Conservation (phyloP, 805 yeast species). For the Maudiozyma turicensis region DNA sequence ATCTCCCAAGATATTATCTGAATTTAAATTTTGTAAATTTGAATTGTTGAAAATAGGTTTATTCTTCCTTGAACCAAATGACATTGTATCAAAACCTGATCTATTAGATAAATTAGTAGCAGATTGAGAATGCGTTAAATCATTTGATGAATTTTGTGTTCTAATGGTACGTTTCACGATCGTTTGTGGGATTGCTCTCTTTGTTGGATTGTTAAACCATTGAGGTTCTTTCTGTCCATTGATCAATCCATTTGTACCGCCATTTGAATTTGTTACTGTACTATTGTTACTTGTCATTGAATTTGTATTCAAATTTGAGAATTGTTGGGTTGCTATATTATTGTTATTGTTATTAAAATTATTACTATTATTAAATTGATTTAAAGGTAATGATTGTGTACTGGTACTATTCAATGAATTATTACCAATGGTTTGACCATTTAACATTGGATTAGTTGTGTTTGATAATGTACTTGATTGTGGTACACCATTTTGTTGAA, state of each 20-base stretch:
- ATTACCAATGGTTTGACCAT: no score
- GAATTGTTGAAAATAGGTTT: conserved; percentile 2
- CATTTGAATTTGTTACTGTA: not conserved
- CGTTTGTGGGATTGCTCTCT: conserved; percentile 39
- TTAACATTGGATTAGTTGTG: not conserved
- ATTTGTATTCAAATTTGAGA: not conserved
- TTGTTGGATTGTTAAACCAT: conserved; percentile 37
- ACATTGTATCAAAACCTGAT: conserved; percentile 30
- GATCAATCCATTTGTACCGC: no score
- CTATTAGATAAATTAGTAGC: conserved; percentile 2
- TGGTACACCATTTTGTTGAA: conserved; percentile 11
- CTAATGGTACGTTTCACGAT: conserved; percentile 34
- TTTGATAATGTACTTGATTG: conserved; percentile 7
- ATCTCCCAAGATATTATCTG: conserved; percentile 19
- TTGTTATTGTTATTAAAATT: not conserved
- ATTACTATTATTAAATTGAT: no score
- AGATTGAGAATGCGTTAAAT: not conserved
- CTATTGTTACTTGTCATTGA: not conserved
- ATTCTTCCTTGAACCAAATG: conserved; percentile 32
- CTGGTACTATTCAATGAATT: no score
- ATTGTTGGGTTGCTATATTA: not conserved
- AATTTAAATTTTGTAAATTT: conserved; percentile 1
- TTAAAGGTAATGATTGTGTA: no score
- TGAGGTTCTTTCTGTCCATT: conserved; percentile 17
- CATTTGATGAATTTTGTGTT: conserved; percentile 3